These are phyloP conservation scores for Aphanomyces euteiches DNA, from an alignment of 352 stramenopile genomes.

Conservation along the genomic window DNA sequence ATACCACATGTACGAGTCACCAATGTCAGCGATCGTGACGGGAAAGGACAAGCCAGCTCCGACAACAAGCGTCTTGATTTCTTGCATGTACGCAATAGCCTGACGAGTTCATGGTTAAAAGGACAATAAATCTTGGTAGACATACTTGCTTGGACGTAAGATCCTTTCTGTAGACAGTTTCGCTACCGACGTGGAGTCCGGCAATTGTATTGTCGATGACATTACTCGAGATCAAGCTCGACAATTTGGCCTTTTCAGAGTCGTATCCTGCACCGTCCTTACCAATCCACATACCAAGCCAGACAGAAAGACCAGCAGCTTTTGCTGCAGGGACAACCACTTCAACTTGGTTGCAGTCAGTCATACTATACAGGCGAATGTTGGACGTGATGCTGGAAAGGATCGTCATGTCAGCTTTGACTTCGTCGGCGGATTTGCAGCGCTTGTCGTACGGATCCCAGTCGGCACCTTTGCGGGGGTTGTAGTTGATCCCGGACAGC, in stretches of 20 bases:
- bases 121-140: constrained; percentile 32
- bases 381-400: constrained; percentile 47
- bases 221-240: constrained; percentile 38
- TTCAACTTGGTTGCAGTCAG: constrained; percentile 50
- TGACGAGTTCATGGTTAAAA: not conserved
- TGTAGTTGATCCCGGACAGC: constrained; percentile 76
- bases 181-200: constrained; percentile 56
- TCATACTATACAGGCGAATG: constrained; percentile 66
- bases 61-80: constrained; percentile 45
- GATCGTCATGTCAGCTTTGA: constrained; percentile 52
- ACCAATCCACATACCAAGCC: constrained; percentile 64
- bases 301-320: constrained; percentile 45
- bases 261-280: constrained; percentile 40
- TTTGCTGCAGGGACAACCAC: constrained; percentile 49
- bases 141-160: constrained; percentile 41
- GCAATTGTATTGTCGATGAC: constrained; percentile 51
- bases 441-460: constrained; percentile 39
- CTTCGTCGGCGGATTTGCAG: constrained; percentile 49
- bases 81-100: constrained; percentile 50
- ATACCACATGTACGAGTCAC: constrained; percentile 47
- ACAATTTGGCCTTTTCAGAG: constrained; percentile 46
- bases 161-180: constrained; percentile 66
- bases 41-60: constrained; percentile 37
- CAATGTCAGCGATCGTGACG: constrained; percentile 61
- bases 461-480: constrained; percentile 53